Evolutionary conservation across 2,329 filamentous ascomycete species (phyloP), one percentile per base, ranked within the genome.

Genomic region (Shiraia bambusicola): DNA sequence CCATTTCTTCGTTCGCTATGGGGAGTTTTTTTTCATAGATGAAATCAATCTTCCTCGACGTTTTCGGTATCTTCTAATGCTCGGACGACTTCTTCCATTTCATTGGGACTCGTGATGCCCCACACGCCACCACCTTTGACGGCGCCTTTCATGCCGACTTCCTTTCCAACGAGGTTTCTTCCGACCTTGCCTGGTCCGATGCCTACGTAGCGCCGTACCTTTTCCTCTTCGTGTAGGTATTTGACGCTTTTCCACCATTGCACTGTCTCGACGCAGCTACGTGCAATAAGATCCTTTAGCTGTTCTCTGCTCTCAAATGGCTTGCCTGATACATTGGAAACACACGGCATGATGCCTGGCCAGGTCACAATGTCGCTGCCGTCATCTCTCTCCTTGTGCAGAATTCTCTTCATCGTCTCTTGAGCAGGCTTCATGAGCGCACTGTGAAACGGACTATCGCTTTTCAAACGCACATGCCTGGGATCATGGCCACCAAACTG

Each of bases 101-200:
- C 73, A 40, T 76, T 79, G 7, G 91, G 89, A 63, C 90, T 85
- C 8, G 83, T 91, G 39, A 96, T 87, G 3, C 86, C 90, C 90
- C 91, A 95, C 0, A 96, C 91, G 2, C 92, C 92, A 34, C 90
- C 91, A 2, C 90, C 90, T 65, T 92, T 94, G 34, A 92, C 81
- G 12, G 80, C 73, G 40, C 93, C 88, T 59, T 85, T 81, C 82
- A 93, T 91, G 8, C 90, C 91, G 3, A 96, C 91, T 70, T 96
- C 92, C 70, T 96, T 96, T 10, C 91, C 90, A 1, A 97, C 91
- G 6, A 97, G 75, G 65, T 96, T 96, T 42, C 91, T 79, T 1
- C 92, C 92, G 2, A 97, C 92, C 66, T 95, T 95, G 4, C 92
- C 92, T 0, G 92, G 92, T 1, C 92, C 92, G 49, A 97, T 88